A percentile compares a stretch with the other conserved stretches of the same genome.
These are phyloP conservation scores for Talaromyces sp. DNA, from an alignment of 2,329 filamentous ascomycete species.

Conservation along the genomic window DNA sequence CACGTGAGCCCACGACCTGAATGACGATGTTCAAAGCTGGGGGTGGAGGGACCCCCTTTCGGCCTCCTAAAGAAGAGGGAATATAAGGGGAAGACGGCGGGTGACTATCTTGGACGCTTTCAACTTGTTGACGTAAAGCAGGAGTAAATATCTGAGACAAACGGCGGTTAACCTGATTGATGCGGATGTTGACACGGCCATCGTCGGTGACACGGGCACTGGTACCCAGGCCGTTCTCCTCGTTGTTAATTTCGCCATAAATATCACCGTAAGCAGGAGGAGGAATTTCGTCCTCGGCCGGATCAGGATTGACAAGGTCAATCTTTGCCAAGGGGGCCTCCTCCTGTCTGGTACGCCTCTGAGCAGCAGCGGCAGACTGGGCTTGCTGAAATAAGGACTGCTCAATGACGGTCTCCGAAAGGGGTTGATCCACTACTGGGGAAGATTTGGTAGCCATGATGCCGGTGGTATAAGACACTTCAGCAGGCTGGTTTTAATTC, in stretches of 20 bases:
- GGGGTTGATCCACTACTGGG: neutral
- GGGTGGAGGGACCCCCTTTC: neutral
- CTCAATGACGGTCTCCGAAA: neutral
- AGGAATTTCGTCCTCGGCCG: neutral
- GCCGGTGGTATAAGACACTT: neutral
- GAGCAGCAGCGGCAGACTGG: slow-evolving; percentile 3
- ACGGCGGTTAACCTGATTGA: slow-evolving; percentile 3
- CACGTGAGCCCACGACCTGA: slow-evolving; percentile 47
- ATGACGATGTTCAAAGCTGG: slow-evolving; percentile 55
- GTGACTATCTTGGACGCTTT: neutral
- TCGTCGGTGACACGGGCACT: slow-evolving; percentile 5
- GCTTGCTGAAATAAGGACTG: neutral
- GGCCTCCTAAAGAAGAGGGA: neutral
- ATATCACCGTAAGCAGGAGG: slow-evolving; percentile 8
- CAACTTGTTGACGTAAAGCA: slow-evolving; percentile 1
- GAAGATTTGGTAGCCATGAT: neutral
- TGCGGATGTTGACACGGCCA: slow-evolving; percentile 11
- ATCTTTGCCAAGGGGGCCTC: neutral
- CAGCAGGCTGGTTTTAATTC: neutral
- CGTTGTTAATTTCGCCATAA: neutral
- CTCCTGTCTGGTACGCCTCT: neutral
- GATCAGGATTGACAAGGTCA: neutral
- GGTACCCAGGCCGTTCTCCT: neutral
- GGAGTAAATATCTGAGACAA: slow-evolving; percentile 9
- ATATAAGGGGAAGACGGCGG: neutral